Evolutionary conservation across 305 asterid genomes (phyloP).

Genomic region (Fraxinus dipetala): DNA sequence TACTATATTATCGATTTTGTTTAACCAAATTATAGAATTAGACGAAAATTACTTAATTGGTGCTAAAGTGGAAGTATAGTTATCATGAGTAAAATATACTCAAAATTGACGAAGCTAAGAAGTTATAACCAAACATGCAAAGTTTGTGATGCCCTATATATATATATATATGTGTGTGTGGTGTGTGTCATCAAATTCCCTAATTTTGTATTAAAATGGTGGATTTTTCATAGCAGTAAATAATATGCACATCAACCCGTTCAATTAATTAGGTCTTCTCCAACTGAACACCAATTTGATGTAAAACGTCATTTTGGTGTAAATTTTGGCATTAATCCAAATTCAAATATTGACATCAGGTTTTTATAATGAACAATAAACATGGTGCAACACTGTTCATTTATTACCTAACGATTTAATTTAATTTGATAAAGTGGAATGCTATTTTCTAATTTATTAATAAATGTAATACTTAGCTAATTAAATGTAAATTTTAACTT

Average conservation of each 20-base stretch:
- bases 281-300: neutral
- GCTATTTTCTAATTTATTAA: too few species aligned
- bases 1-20: neutral
- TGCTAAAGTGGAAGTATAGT: too few species aligned
- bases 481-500: neutral
- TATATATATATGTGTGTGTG: too few species aligned
- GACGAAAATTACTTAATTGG: too few species aligned
- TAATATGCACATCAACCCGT: too few species aligned
- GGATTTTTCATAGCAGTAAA: neutral
- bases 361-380: neutral
- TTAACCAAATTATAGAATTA: too few species aligned
- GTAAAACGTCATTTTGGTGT: neutral
- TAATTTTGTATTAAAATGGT: too few species aligned
- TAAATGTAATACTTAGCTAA: neutral
- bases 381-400: neutral
- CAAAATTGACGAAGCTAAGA: neutral
- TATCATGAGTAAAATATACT: too few species aligned
- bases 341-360: neutral
- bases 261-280: neutral
- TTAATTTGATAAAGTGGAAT: neutral
- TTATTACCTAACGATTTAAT: neutral
- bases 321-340: neutral
- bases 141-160: neutral
- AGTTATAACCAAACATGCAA: neutral
- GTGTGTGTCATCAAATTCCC: too few species aligned